Percentiles rank a stretch among this genome's conserved stretches.
These are phyloP conservation scores for Medicago arabica DNA, from an alignment of 306 rosid species.

Conservation along the genomic window DNA sequence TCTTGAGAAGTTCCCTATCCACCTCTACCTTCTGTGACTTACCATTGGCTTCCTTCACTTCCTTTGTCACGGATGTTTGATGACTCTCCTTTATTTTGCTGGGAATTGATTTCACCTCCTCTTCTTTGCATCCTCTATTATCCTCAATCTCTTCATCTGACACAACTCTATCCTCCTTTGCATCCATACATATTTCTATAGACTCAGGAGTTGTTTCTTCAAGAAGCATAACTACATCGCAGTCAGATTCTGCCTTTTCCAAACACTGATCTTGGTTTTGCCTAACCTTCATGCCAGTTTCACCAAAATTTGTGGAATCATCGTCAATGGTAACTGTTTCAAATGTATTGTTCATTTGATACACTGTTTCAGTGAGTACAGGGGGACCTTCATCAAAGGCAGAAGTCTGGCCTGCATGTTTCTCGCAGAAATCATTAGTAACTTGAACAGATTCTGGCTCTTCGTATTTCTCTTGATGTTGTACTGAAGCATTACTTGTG, in stretches of 20 bases:
- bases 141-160: constrained; percentile 50
- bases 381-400: constrained; percentile 44
- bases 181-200: constrained; percentile 39
- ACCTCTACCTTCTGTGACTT: constrained; percentile 53
- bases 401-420: constrained; percentile 49
- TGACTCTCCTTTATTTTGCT: constrained; percentile 41
- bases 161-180: constrained; percentile 50
- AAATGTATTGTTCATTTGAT: constrained; percentile 47
- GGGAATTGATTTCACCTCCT: constrained; percentile 44
- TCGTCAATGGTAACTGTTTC: constrained; percentile 35
- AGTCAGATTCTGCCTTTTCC: constrained; percentile 45
- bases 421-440: constrained; percentile 44
- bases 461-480: constrained; percentile 44
- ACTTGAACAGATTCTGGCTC: constrained; percentile 44
- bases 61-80: constrained; percentile 40
- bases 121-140: constrained; percentile 43
- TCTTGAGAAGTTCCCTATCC: constrained; percentile 58
- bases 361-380: constrained; percentile 42
- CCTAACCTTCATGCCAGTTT: constrained; percentile 43
- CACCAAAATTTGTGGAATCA: constrained; percentile 42
- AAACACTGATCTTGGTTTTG: constrained; percentile 49
- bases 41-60: constrained; percentile 51
- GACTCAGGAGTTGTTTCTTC: constrained; percentile 56
- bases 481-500: constrained; percentile 43
- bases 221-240: constrained; percentile 39